Base-by-base conservation (phyloP, 2,329 filamentous ascomycete species). In the Penicillium paneum region DNA sequence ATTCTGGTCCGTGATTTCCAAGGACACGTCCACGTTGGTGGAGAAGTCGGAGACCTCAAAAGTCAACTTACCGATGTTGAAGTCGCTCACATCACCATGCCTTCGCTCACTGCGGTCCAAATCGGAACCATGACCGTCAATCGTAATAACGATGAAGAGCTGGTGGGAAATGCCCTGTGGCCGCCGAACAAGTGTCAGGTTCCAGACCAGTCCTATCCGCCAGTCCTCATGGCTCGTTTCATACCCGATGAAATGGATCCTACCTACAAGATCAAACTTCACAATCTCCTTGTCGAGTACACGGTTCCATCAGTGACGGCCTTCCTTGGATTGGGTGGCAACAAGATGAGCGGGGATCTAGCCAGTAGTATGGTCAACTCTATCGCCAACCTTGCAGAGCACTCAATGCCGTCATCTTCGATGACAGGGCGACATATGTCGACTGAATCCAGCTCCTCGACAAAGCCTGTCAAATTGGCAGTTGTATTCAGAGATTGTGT, bases 191-290 rank as follows among this genome's bases (percentile, higher is more conserved):
- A 59, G 38, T 61, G 55, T 36, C 51, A 67, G 35, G 54, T 47
- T 31, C 24, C 44, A 28, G 53, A 52, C 12, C 48, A 60, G 19
- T 51, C 59, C 8, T 50, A 55, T 15, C 63, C 73, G 15, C 85
- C 87, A 0, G 90, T 92, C 60, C 71, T 97, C 49, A 96, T 96
- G 86, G 84, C 89, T 55, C 84, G 94, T 46, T 89, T 96, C 76
- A 89, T 99, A 61, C 91, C 91, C 0, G 92, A 97, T 68, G 93
- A 97, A 69, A 90, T 95, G 75, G 93, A 97, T 60, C 93, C 95
- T 0, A 86, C 90, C 7, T 79, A 97, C 61, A 96, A 95, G 70
- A 72, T 97, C 54, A 95, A 96, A 69, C 76, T 97, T 39, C 89
- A 89, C 71, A 91, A 96, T 57, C 64, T 96, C 5, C 87, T 85